These are phyloP conservation scores for Colletotrichum sp. DNA, from an alignment of 2,329 filamentous ascomycete species.

Conservation along the genomic window DNA sequence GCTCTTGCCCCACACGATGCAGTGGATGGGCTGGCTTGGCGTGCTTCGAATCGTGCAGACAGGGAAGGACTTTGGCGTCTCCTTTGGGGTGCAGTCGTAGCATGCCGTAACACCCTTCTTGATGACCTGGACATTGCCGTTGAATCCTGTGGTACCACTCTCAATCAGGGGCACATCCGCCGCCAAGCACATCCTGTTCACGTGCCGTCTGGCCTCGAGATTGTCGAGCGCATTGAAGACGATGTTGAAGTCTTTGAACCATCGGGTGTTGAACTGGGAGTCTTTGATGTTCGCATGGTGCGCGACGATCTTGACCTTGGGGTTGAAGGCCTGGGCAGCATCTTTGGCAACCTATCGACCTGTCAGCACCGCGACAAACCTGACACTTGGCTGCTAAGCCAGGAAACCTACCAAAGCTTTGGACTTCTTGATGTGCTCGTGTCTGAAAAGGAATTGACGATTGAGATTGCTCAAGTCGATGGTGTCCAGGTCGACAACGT, in stretches of 20 bases:
- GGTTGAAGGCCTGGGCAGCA: slow-evolving; percentile 89
- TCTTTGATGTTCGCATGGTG: slow-evolving; percentile 98
- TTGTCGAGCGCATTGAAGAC: slow-evolving; percentile 99
- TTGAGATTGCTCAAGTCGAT: slow-evolving; percentile 98
- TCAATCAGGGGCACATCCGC: slow-evolving; percentile 91
- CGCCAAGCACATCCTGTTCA: slow-evolving; percentile 96
- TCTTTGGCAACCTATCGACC: slow-evolving; percentile 83
- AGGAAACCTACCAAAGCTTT: slow-evolving; percentile 78
- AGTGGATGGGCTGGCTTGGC: slow-evolving; percentile 95
- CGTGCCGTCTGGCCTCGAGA: slow-evolving; percentile 88
- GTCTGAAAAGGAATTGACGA: slow-evolving; percentile 93
- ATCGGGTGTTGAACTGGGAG: slow-evolving; percentile 80
- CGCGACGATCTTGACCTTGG: slow-evolving; percentile 82
- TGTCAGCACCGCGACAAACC: not conserved
- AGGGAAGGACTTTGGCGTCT: slow-evolving; percentile 89
- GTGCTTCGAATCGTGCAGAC: slow-evolving; percentile 98
- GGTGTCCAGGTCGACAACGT: slow-evolving; percentile 96
- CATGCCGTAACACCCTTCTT: slow-evolving; percentile 91
- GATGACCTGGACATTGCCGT: slow-evolving; percentile 96
- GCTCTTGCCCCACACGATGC: slow-evolving; percentile 98
- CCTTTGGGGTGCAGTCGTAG: slow-evolving; percentile 93
- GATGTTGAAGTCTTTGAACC: slow-evolving; percentile 83
- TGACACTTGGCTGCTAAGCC: not conserved
- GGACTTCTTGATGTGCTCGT: slow-evolving; percentile 97
- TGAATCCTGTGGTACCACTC: slow-evolving; percentile 97